Base-by-base conservation (phyloP, 371 early-diverging fungal genomes). In the Apophysomyces sp. region DNA sequence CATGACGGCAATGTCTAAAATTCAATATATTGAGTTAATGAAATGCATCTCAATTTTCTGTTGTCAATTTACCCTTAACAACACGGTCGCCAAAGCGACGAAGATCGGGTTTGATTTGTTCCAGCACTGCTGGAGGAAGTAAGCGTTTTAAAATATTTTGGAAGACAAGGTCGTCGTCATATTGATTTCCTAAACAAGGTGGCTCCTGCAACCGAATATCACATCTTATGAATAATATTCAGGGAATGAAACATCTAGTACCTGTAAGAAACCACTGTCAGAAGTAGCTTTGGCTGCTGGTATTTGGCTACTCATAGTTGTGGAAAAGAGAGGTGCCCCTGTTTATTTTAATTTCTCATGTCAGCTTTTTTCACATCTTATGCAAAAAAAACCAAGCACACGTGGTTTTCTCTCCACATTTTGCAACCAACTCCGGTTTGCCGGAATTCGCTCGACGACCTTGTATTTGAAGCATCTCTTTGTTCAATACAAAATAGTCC, bases 131-230 rank as follows among this genome's bases (percentile, higher is more conserved):
- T 0, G 64, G 41, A n/a, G 86, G 86, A 0, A 88, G 34, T 24
- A 70, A 61, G 37, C 76, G 80, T 58, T 73, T 71, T 15, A 88
- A 72, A 36, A 85, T 71, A 7, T 78, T 73, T 31, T 73, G 69
- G 37, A 88, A 71, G 11, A 78, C 79, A 32, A 72, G 63, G 60
- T 88, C 85, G 15, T 81, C 80, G 7, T 71, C 67, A 63, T 83
- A 88, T 56, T 78, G 80, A 56, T 88, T 88, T 37, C 66, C 71
- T 18, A 79, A 61, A 39, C 57, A 60, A 15, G 85, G 86, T 5
- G 85, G 83, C 26, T 72, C 75, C 73, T 86, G 77, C 3, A 11
- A 29, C 4, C 5, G 30, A 58, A 37, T 8, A 31, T 21, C 54
- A 31, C 28, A 27, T 27, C 9, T 24, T 36, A n/a, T 8, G 0